phyloP scores from a whole-genome alignment of 2,329 filamentous ascomycete species.

The Aspergillus eucalypticola region DNA sequence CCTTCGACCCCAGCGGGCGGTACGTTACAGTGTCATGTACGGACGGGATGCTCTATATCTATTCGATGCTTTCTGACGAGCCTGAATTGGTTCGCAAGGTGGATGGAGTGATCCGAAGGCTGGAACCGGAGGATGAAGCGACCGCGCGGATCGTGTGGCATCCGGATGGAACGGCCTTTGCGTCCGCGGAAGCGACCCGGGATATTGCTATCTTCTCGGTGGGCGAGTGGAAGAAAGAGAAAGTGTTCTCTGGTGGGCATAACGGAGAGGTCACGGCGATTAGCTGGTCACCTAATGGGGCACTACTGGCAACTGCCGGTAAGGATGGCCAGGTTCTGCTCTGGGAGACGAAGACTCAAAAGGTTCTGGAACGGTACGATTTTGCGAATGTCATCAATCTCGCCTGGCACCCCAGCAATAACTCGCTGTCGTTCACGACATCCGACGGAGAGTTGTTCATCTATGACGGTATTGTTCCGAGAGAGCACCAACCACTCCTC shows the following conservation, averaged over 20 bases:
- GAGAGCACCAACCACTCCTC: slow-evolving; percentile 51
- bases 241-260: slow-evolving; percentile 75
- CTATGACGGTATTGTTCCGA: slow-evolving; percentile 61
- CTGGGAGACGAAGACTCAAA: slow-evolving; percentile 90
- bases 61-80: slow-evolving; percentile 74
- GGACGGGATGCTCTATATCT: slow-evolving; percentile 87
- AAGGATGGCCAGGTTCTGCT: slow-evolving; percentile 56
- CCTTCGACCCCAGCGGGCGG: slow-evolving; percentile 78
- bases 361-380: slow-evolving; percentile 72
- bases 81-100: slow-evolving; percentile 81
- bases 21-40: slow-evolving; percentile 80
- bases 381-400: slow-evolving; percentile 83
- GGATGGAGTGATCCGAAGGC: slow-evolving; percentile 76
- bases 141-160: slow-evolving; percentile 83
- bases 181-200: slow-evolving; percentile 75
- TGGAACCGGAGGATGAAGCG: slow-evolving; percentile 75
- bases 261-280: slow-evolving; percentile 81
- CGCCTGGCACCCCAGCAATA: slow-evolving; percentile 86
- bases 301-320: slow-evolving; percentile 70
- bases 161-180: slow-evolving; percentile 89
- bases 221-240: slow-evolving; percentile 85
- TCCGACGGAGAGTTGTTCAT: slow-evolving; percentile 93
- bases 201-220: slow-evolving; percentile 87
- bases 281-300: slow-evolving; percentile 93
- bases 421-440: slow-evolving; percentile 87